phyloP scores from a whole-genome alignment of 2,329 filamentous ascomycete species.

The Aureobasidium sp. region DNA sequence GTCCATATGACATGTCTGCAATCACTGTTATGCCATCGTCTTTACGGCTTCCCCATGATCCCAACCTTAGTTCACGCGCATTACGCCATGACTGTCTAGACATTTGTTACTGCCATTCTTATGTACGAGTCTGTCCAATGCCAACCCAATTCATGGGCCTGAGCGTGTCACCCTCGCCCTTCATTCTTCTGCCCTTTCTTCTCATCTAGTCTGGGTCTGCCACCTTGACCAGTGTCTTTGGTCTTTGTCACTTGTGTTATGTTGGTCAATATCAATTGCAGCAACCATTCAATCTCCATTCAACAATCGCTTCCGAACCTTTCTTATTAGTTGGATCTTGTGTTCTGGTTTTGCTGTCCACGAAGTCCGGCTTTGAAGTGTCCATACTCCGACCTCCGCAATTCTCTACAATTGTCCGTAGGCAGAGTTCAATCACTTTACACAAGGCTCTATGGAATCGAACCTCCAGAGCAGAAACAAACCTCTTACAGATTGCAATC shows the following conservation, averaged over 20 bases:
- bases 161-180: not conserved
- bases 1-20: conserved; percentile 15
- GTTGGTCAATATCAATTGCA: not conserved
- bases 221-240: conserved; percentile 5
- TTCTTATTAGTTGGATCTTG: not conserved
- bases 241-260: not conserved
- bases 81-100: conserved; percentile 17
- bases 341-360: not conserved
- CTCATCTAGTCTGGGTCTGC: conserved; percentile 13
- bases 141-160: conserved; percentile 2
- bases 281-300: not conserved
- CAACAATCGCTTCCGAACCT: not conserved
- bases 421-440: not conserved
- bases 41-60: conserved; percentile 10
- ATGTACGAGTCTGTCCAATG: conserved; percentile 12
- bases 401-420: conserved; percentile 12
- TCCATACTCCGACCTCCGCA: conserved; percentile 2
- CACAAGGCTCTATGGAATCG: not conserved
- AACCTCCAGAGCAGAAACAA: not conserved
- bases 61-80: conserved; percentile 11
- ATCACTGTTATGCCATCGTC: conserved; percentile 5
- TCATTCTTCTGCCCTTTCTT: not conserved
- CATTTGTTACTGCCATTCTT: conserved; percentile 6
- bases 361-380: not conserved
- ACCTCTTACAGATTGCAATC: not conserved